phyloP scores from a whole-genome alignment of 2,329 filamentous ascomycete species.

The Huntiella savannae region DNA sequence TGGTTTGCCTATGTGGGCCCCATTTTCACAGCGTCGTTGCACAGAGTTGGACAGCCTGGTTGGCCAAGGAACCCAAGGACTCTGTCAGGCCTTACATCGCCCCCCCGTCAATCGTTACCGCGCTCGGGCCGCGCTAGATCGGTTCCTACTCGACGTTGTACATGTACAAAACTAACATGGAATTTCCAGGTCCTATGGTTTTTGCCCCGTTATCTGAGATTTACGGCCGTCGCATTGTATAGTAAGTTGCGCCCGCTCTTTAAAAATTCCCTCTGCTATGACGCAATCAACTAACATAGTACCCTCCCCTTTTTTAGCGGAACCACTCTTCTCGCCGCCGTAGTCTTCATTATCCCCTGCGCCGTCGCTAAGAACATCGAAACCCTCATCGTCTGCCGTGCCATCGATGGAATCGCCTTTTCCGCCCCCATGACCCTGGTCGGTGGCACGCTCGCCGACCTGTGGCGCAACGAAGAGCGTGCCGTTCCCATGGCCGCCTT shows the following conservation, averaged over 20 bases:
- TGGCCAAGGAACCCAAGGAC: too few relatives aligned
- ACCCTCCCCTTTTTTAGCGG: conserved; percentile 18
- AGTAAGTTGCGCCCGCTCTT: conserved; percentile 23
- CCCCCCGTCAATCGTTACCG: too few relatives aligned
- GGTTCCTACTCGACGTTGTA: background rate
- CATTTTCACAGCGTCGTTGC: too few relatives aligned
- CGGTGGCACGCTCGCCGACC: conserved; percentile 61
- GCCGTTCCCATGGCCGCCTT: conserved; percentile 79
- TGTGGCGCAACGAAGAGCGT: conserved; percentile 71
- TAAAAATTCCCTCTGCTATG: background rate
- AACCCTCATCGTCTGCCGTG: conserved; percentile 56
- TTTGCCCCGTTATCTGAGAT: conserved; percentile 68
- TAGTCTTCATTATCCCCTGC: conserved; percentile 65
- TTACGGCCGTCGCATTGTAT: conserved; percentile 52
- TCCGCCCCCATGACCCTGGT: conserved; percentile 75
- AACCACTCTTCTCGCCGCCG: conserved; percentile 46
- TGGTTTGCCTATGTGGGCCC: too few relatives aligned
- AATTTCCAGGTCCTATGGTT: conserved; percentile 44
- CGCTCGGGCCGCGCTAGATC: too few relatives aligned
- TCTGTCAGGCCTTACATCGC: too few relatives aligned
- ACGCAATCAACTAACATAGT: conserved; percentile 8
- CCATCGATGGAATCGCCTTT: conserved; percentile 68
- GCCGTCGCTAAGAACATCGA: conserved; percentile 57
- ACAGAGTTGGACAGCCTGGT: too few relatives aligned
- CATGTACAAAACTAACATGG: background rate